Percentiles rank a stretch among this genome's conserved stretches.
phyloP scores from a whole-genome alignment of 179 eudicot species.

The Drosera spatulata region DNA sequence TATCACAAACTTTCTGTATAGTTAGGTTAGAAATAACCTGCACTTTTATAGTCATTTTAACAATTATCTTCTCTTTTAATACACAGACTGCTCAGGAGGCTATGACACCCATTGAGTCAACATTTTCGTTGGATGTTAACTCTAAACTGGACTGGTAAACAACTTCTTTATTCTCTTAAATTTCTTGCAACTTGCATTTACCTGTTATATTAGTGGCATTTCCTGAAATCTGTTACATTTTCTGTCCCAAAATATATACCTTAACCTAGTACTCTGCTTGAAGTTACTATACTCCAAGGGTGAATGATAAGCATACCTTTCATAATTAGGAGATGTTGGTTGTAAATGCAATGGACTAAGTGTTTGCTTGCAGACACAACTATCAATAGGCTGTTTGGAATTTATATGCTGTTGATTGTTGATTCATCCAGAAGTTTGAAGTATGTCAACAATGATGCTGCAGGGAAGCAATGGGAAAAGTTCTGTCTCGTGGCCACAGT shows the following conservation, averaged over 20 bases:
- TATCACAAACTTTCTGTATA: not conserved
- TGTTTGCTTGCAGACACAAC: too few species aligned
- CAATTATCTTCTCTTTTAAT: not conserved
- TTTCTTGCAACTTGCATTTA: not conserved
- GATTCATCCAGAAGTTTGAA: too few species aligned
- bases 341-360: too few species aligned
- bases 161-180: not conserved
- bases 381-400: too few species aligned
- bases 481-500: constrained; percentile 90
- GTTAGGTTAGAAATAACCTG: not conserved
- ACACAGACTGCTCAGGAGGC: constrained; percentile 90
- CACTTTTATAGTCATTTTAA: not conserved
- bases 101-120: constrained; percentile 95
- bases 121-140: constrained; percentile 79
- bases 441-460: constrained; percentile 6
- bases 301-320: too few species aligned
- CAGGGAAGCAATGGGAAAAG: constrained; percentile 92
- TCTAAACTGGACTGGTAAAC: constrained; percentile 71
- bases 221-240: not conserved
- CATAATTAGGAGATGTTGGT: too few species aligned
- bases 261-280: too few species aligned
- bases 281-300: too few species aligned
- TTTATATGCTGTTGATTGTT: too few species aligned
- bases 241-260: too few species aligned
- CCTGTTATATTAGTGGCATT: not conserved